Base-by-base conservation (phyloP, 495 filamentous ascomycete species). In the Penicillium arizonense region DNA sequence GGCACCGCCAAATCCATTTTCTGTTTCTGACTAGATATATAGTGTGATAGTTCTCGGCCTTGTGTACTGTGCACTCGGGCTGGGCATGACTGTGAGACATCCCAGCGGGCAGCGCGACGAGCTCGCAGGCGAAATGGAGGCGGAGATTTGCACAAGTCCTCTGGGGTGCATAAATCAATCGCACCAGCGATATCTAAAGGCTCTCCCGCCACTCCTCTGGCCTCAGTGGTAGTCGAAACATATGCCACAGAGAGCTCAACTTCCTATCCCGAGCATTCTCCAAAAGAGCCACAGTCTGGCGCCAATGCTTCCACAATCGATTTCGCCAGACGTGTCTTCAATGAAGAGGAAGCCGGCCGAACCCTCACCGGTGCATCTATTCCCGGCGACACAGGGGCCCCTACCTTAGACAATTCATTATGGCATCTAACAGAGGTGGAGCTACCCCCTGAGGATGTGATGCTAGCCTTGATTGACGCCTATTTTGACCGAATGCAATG, bases 401-500 rank as follows among this genome's bases (percentile, higher is more conserved):
- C 26, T 2, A 33, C 14, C 2, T 21, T 38, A 3, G 39, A 50
- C n/a, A 44, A 43, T 13, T 56, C 23, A 39, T 23, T 44, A 28
- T 59, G 57, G 57, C 40, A 44, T 32, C 36, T 56, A 32, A 56
- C 50, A 40, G 53, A 56, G 12, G 44, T 56, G 14, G 39, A 56
- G 32, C 42, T 59, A 3, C 53, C 57, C 5, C 53, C 57, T 7
- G 30, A 51, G 28, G 32, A 47, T 9, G 53, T 59, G n/a, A 59
- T 59, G 30, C 23, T 41, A 8, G 18, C 53, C n/a, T 44, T 59
- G 36, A 56, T 59, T 16, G 57, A 56, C 28, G 47, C 34, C 35
- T 59, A 59, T 37, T 59, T 59, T 32, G 35, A 52, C 28, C 47
- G 57, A 36, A 56, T 59, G 53, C 53, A 59, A 28, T 59, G 57